Base-by-base conservation (phyloP, 306 rosid species). In the Leucaena leucocephala region DNA sequence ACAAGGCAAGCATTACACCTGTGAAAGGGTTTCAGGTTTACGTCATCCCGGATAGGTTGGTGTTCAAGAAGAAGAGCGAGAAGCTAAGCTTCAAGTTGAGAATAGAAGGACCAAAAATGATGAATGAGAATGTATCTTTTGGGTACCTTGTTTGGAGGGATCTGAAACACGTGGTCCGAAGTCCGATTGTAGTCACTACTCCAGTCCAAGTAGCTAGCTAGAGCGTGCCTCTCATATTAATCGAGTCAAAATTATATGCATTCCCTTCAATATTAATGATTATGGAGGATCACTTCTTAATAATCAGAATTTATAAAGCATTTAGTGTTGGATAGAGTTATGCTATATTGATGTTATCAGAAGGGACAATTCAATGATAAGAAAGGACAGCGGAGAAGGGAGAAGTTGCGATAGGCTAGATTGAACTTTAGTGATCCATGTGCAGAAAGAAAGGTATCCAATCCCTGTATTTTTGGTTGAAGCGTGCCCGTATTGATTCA, bases 81-180 rank as follows among this genome's bases (percentile, higher is more conserved):
- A 90, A 85, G 75, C 64, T 44, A 48, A 84, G 84, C 33, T 92
- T 80, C 86, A 84, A 61, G 72, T 40, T 90, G 76, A 90, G 62
- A 17, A 82, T 92, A 46, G 82, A 76, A 59, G 91, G 88, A 11
- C 74, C 63, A 54, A 44, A 21, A 71, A 72, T 34, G 49, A 72
- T 42, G 58, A 62, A 68, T 46, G 81, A 84, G 10, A 3, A 8
- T 1, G 80, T 81, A 6, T 78, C 42, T 49, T 90, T 79, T 64
- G 96, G 97, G 43, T 84, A 68, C 59, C 85, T 92, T 15, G 75
- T 44, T 75, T 92, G 97, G 97, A 80, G 7, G 59, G 87, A 90
- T n/a, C 55, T 74, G 49, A 76, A 71, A 19, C 88, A 82, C 70
- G 76, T 78, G 21, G 91, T 89, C 5, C 83, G 80, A 59, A 92